A percentile compares a stretch with the other conserved stretches of the same genome.
Conservation (phyloP, 2,329 filamentous ascomycete species). For the Sporothrix protearum region DNA sequence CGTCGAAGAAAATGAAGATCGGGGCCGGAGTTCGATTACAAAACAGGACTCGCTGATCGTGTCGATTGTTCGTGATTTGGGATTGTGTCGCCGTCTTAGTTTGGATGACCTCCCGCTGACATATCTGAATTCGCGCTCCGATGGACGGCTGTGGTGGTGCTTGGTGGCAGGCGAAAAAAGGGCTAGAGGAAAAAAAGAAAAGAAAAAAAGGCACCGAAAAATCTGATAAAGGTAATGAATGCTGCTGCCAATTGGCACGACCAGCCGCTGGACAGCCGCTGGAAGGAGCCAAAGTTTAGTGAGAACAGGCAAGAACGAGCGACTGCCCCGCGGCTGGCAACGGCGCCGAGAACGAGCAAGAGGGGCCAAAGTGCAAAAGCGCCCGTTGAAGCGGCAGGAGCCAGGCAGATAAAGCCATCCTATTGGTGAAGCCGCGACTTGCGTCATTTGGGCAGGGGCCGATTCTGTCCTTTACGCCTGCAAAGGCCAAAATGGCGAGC, state of each 20-base stretch:
- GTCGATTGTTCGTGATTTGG: not conserved
- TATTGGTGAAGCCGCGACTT: conserved; percentile 13
- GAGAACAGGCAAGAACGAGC: not conserved
- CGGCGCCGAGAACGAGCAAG: conserved; percentile 3
- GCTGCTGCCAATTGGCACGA: not conserved
- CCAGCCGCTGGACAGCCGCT: not conserved
- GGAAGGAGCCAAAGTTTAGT: not conserved
- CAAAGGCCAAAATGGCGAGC: not conserved
- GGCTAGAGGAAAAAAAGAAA: conserved; percentile 6
- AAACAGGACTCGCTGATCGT: not conserved
- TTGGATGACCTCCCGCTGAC: conserved; percentile 21
- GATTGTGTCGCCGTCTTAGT: not conserved
- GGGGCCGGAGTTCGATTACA: not conserved
- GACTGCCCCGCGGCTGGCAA: conserved; percentile 5
- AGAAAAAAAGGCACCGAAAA: conserved; percentile 1
- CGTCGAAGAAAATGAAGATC: not conserved
- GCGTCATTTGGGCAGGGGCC: conserved; percentile 16
- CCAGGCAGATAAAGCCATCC: not conserved
- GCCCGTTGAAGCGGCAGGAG: not conserved
- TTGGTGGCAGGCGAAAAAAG: not conserved
- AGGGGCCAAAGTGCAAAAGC: not conserved
- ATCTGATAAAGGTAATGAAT: not conserved
- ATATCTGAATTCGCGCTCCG: conserved; percentile 25
- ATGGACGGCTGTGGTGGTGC: conserved; percentile 22
- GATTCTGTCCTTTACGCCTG: not conserved